phyloP scores from a whole-genome alignment of 2,329 filamentous ascomycete genomes.

The Claviceps sp. region DNA sequence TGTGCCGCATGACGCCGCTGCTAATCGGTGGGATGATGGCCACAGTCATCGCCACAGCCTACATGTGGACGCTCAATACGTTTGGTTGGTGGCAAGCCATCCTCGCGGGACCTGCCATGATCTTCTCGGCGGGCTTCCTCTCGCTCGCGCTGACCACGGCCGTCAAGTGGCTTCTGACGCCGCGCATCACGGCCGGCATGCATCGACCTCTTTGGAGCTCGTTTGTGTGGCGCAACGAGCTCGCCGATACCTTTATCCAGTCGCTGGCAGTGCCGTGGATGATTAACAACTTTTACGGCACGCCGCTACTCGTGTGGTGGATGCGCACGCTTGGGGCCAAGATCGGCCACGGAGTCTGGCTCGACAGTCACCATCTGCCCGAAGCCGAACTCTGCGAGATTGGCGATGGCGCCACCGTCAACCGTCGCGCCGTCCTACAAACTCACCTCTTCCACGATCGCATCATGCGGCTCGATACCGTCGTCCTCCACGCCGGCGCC shows the following conservation, averaged over 20 bases:
- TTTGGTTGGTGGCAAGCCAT: slow-evolving; percentile 8
- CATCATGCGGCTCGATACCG: slow-evolving; percentile 11
- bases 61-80: slow-evolving; percentile 5
- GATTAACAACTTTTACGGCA: slow-evolving; percentile 9
- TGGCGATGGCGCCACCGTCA: slow-evolving; percentile 10
- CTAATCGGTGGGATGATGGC: slow-evolving; percentile 5
- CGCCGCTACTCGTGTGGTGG: slow-evolving; percentile 9
- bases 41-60: slow-evolving; percentile 1
- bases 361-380: slow-evolving; percentile 12
- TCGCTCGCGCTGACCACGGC: slow-evolving; percentile 6
- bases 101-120: slow-evolving; percentile 5
- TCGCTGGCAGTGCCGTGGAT: slow-evolving; percentile 9
- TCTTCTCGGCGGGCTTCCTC: slow-evolving; percentile 2
- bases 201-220: slow-evolving; percentile 12
- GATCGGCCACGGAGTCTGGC: slow-evolving; percentile 11
- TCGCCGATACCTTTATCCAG: slow-evolving; percentile 49
- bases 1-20: slow-evolving; percentile 8
- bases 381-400: slow-evolving; percentile 10
- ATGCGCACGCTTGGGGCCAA: slow-evolving; percentile 10
- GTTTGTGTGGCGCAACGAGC: slow-evolving; percentile 20
- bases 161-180: slow-evolving; percentile 11
- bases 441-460: slow-evolving; percentile 13
- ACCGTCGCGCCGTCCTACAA: slow-evolving; percentile 10
- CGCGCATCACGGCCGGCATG: slow-evolving; percentile 7
- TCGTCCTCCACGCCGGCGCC: slow-evolving; percentile 9